Base-by-base conservation (phyloP, 2,329 filamentous ascomycete genomes). In the Moelleriella libera region DNA sequence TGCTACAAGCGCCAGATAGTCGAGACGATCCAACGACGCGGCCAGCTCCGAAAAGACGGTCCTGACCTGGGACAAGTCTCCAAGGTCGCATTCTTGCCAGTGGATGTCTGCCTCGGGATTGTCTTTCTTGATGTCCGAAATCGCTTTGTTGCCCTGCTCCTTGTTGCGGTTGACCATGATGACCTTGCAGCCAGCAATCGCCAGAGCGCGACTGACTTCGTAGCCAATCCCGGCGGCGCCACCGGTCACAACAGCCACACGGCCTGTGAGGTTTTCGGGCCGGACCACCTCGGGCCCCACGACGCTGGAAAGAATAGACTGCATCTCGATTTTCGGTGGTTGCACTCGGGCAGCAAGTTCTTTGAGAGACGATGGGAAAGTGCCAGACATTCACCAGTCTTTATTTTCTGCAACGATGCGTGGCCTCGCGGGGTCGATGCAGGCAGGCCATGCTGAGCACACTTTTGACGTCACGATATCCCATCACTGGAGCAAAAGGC, bases 11-110 rank as follows among this genome's bases (percentile, higher is more conserved):
- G 69, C 63, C n/a, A 70, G 55, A 55, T 68, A 60, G 49, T 71
- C 67, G 8, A 71, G 54, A 1, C 67, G 55, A 1, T 63, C 55
- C 9, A 68, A 60, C 0, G 52, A 55, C 3, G 66, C 55, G 1
- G 62, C 54, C 2, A 69, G 52, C 1, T 53, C 51, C 1, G 55
- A 57, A 47, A 70, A 71, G 2, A 68, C 65, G 10, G 60, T 55
- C 44, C 62, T 61, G 3, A 67, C 58, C 44, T 68, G 51, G 5
- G 55, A 55, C 3, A 69, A 56, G 45, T 61, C 61, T 6, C 63
- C 67, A 50, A 70, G 47, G 50, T 71, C 67, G 46, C 68, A 71
- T 21, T 58, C 56, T 42, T 60, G 53, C 66, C 68, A 70, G 40
- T 68, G 63, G 30, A 71, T 55, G 5, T 64, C 45, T 0, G 63